Evolutionary conservation across 768 basidiomycete species (phyloP), one percentile per base, ranked within the genome.

Genomic region (Hericium erinaceus): DNA sequence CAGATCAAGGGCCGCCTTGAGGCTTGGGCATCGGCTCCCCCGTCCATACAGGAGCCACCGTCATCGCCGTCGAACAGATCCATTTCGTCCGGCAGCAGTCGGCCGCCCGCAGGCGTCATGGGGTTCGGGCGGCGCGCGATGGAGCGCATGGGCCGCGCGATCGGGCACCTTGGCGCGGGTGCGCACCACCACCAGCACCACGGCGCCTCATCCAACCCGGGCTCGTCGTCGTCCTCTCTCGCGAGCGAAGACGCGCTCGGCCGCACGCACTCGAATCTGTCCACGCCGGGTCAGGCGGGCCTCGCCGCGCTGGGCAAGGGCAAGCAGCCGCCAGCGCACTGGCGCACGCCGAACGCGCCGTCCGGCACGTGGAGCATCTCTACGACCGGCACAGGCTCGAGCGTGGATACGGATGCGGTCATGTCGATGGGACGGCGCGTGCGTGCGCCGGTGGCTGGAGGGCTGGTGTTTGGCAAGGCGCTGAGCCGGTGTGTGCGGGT

Each of bases 401-500:
- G 78, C 16, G 53, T 67, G 24, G 80, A 84, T 54, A 75, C 73
- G 37, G 70, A 75, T 65, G 46, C 69, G 6, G 80, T 77, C 5
- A 83, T 87, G 3, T 65, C 69, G 24, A 70, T 89, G 9, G 87
- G 88, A 1, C 74, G 69, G 56, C 64, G 76, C 39, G 52, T 89
- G 22, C 76, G 89, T n/a, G 65, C 66, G 13, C 64, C 69, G 39
- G 40, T 67, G 18, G 61, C 55, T 4, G 72, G 77, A 10, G 82
- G 84, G 1, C 63, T 85, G 39, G 84, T 92, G 44, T 93, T 93
- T 68, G 83, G 82, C 16, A 73, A 79, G 60, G 77, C 81, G 54
- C 69, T 92, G 62, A 75, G 67, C 59, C 64, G 68, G 1, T 83
- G 80, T 48, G 82, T 83, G 37, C 71, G 67, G 53, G 81, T 84